Percentiles rank a stretch among this genome's conserved stretches.
These are phyloP conservation scores for Heterobasidion parviporum DNA, from an alignment of 1,284 basidiomycete genomes.

Conservation along the genomic window DNA sequence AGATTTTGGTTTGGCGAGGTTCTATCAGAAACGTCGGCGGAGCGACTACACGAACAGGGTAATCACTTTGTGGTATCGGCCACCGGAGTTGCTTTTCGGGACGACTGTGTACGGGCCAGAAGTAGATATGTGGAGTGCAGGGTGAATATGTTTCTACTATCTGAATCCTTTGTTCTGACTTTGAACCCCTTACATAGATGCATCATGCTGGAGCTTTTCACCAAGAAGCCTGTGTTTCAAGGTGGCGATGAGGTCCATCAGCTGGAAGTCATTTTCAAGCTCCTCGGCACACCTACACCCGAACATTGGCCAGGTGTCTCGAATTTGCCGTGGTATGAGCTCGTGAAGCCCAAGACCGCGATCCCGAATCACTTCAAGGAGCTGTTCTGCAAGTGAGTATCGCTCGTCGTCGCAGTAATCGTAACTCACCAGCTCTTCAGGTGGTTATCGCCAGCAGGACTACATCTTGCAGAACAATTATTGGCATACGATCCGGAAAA, in stretches of 20 bases:
- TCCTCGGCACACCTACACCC: constrained; percentile 85
- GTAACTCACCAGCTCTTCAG: constrained; percentile 26
- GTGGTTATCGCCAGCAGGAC: constrained; percentile 75
- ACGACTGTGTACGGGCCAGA: constrained; percentile 96
- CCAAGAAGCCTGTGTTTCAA: constrained; percentile 91
- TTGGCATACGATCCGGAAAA: constrained; percentile 78
- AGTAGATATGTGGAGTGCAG: constrained; percentile 99
- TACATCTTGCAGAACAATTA: constrained; percentile 80
- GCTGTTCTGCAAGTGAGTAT: constrained; percentile 67
- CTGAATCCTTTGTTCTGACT: neutral
- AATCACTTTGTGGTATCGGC: constrained; percentile 98
- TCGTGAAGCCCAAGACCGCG: constrained; percentile 82
- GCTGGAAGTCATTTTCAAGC: constrained; percentile 84
- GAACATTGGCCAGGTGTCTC: constrained; percentile 79
- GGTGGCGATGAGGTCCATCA: constrained; percentile 97
- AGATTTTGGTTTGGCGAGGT: constrained; percentile 97
- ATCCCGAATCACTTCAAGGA: constrained; percentile 71
- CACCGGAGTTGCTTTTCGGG: constrained; percentile 92
- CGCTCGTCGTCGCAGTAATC: neutral
- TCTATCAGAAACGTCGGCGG: constrained; percentile 85
- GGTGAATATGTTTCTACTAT: constrained; percentile 43
- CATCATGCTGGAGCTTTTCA: constrained; percentile 97
- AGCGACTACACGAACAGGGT: constrained; percentile 98
- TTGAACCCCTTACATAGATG: constrained; percentile 47
- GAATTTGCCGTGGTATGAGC: constrained; percentile 94